Conservation (phyloP, 2,329 filamentous ascomycete genomes). For the Xylaria sp. region DNA sequence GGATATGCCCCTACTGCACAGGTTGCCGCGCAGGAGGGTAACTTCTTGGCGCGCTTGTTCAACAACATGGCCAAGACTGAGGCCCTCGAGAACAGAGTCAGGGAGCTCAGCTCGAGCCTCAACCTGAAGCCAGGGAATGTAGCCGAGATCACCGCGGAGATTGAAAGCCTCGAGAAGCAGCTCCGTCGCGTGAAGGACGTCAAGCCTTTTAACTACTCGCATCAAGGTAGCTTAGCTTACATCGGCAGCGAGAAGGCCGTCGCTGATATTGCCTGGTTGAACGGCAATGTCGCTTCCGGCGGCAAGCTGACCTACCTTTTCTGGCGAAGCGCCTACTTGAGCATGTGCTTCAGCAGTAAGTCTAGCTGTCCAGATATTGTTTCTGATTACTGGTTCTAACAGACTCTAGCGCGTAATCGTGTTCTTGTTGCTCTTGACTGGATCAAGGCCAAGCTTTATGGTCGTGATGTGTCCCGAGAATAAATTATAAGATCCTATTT, state of each 20-base stretch:
- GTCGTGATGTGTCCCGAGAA: conserved; percentile 91
- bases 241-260: conserved; percentile 98
- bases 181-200: conserved; percentile 91
- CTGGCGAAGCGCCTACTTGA: conserved; percentile 97
- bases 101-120: conserved; percentile 71
- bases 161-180: conserved; percentile 87
- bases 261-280: conserved; percentile 96
- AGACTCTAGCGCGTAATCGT: conserved; percentile 81
- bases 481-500: conserved; percentile 53
- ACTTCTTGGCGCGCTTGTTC: conserved; percentile 93
- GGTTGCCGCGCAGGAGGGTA: conserved; percentile 94
- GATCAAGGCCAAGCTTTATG: conserved; percentile 96
- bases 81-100: conserved; percentile 79
- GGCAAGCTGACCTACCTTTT: conserved; percentile 97
- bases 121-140: conserved; percentile 72
- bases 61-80: conserved; percentile 99
- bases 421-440: conserved; percentile 93
- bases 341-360: conserved; percentile 99
- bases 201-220: conserved; percentile 97
- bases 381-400: conserved; percentile 36
- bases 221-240: conserved; percentile 96
- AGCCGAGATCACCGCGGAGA: conserved; percentile 77
- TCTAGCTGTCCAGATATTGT: conserved; percentile 47
- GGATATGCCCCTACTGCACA: conserved; percentile 98
- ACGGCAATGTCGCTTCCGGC: conserved; percentile 93